phyloP scores from a whole-genome alignment of 179 eudicot species.

The Nepenthes alata region DNA sequence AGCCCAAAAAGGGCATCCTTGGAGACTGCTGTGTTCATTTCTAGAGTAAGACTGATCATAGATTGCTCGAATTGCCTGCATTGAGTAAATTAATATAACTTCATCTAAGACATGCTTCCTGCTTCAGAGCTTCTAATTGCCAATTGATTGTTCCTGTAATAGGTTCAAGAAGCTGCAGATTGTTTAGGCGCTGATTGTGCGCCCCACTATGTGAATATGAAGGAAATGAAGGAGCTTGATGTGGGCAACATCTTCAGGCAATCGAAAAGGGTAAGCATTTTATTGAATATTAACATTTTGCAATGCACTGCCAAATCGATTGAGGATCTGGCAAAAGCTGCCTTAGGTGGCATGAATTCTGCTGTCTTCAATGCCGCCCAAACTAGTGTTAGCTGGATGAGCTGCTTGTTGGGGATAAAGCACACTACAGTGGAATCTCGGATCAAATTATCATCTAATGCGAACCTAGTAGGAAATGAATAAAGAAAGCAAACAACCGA shows the following conservation, averaged over 20 bases:
- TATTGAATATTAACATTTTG: neutral
- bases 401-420: neutral
- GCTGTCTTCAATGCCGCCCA: no score
- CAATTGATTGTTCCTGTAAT: slow-evolving; percentile 4
- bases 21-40: slow-evolving; percentile 58
- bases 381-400: neutral
- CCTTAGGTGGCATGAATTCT: no score
- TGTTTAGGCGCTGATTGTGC: slow-evolving; percentile 82
- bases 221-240: slow-evolving; percentile 53
- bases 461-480: no score
- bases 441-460: no score
- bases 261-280: slow-evolving; percentile 32
- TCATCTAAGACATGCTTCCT: neutral
- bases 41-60: slow-evolving; percentile 33
- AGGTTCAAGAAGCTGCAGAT: slow-evolving; percentile 97
- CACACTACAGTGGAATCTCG: no score
- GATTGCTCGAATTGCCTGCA: neutral
- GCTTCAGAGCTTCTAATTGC: neutral
- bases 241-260: slow-evolving; percentile 37
- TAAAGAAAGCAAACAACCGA: no score
- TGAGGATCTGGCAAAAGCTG: neutral
- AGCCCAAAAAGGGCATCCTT: slow-evolving; percentile 51
- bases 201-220: slow-evolving; percentile 69
- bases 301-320: neutral
- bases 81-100: neutral